Evolutionary conservation across 2,329 filamentous ascomycete genomes (phyloP), one percentile per base, ranked within the genome.

Genomic region (Colletotrichum tamarilloi): DNA sequence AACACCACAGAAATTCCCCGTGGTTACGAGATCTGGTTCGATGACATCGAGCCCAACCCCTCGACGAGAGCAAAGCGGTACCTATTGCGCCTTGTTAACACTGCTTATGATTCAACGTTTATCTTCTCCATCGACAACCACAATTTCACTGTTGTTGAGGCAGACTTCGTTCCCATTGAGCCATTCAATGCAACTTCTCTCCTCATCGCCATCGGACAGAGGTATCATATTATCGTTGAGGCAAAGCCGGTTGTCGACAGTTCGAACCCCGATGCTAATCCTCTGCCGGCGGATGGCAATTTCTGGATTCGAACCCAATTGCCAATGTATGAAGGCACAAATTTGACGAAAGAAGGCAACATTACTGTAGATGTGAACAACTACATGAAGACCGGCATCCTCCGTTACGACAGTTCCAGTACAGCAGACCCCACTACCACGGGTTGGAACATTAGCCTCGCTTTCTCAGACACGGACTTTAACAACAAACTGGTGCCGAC

Each of bases 181-280:
- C 87, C 88, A 0, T 90, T 89, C 76, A 79, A 81, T 1, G 85
- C 85, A 0, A 81, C 85, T 2, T 80, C 84, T n/a, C 79, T 90
- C 9, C 84, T 81, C 6, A 80, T 90, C 7, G 85, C 83, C 52
- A 83, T 89, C 57, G 88, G 88, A 55, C 85, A 88, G 74, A 73
- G 78, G 8, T 76, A 75, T 62, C 76, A 79, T 28, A 74, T 79
- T 3, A 68, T 79, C n/a, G 74, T 79, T 6, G 77, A 78, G 28
- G 78, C 77, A 59, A 74, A 74, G 30, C 72, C 73, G 1, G 49
- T 53, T 19, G 5, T 24, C 38, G 49, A 75, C 2, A n/a, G 38
- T 1, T 35, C 57, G 6, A n/a, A 58, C 16, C 52, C 62, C 16
- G 24, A 26, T 24, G 42, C 32, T n/a, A 70, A 76, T 35, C 74